Percentiles rank a stretch among this genome's conserved stretches.
Conservation (phyloP, 2,329 filamentous ascomycete species). For the Penicillium sp. region DNA sequence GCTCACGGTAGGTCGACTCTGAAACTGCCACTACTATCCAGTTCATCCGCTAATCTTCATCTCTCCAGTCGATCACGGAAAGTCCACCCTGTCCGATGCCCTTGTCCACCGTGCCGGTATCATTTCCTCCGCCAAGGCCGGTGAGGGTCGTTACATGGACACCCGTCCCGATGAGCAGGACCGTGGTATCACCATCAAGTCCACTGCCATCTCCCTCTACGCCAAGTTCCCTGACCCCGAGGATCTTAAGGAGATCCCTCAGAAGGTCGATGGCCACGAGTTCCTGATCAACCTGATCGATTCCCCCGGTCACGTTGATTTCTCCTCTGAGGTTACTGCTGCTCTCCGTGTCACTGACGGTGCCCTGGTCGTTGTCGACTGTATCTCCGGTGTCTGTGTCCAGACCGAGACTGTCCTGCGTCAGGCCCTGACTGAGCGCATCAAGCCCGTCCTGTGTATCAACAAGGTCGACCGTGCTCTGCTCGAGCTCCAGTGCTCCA, state of each 20-base stretch:
- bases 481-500: conserved; percentile 96
- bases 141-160: conserved; percentile 94
- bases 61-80: conserved; percentile 88
- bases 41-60: conserved; percentile 11
- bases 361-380: conserved; percentile 99
- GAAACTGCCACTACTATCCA: too few relatives aligned
- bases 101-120: conserved; percentile 99
- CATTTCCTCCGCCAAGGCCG: conserved; percentile 96
- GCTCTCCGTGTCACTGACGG: conserved; percentile 99
- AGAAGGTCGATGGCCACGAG: conserved; percentile 85
- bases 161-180: conserved; percentile 98
- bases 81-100: conserved; percentile 99
- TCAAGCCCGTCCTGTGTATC: conserved; percentile 99
- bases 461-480: conserved; percentile 99
- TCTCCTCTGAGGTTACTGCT: conserved; percentile 99
- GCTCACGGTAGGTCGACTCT: conserved; percentile 74
- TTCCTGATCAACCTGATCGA: conserved; percentile 99
- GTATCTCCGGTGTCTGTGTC: conserved; percentile 99
- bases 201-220: conserved; percentile 98
- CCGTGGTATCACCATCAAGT: conserved; percentile 99
- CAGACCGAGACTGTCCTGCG: conserved; percentile 99
- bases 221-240: conserved; percentile 78
- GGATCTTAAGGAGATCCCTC: conserved; percentile 91
- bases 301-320: conserved; percentile 99
- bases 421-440: conserved; percentile 99